Base-by-base conservation (phyloP, 2,329 filamentous ascomycete genomes). In the Cordyceps farinosa region DNA sequence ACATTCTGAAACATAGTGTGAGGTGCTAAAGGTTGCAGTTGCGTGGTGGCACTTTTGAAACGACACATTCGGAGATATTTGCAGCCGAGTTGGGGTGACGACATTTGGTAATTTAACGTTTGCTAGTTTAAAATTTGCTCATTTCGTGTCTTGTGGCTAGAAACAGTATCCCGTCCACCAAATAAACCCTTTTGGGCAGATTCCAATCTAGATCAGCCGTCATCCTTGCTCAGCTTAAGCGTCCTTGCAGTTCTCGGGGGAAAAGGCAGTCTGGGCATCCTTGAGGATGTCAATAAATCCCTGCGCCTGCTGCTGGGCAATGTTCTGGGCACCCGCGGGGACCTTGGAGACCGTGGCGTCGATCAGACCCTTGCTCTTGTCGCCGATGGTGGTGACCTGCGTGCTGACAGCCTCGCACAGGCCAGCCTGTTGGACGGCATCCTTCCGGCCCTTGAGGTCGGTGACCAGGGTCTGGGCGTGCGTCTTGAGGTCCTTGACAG, bases 401-500 rank as follows among this genome's bases (percentile, higher is more conserved):
- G 15, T n/a, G 27, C 27, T 10, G 27, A 34, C 40, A 11, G n/a
- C 1, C 6, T 29, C 42, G 42, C 44, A 57, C 3, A 57, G 42
- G 9, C 55, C 44, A 13, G n/a, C 42, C n/a, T 48, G 13, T 10
- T 22, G 27, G 17, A 57, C 27, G n/a, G n/a, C 4, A 1, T 57
- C 52, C 53, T 57, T 63, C 36, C 45, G 57, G 13, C 32, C 53
- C 17, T 52, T 60, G 54, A 72, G 66, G 61, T 70, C 67, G 30
- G 60, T 48, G 61, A 36, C 42, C n/a, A 57, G 55, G 6, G 30
- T 48, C 42, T 30, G 17, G 5, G 29, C 11, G 5, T 48, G 65
- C 17, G 38, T 51, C 59, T 69, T 69, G 15, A 72, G 69, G 30
- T 62, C 50, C 22, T 63, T 30, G 59, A 69, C 67, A 38, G 61